Conservation (phyloP, 1,139 yeast genomes). For the Yamadazyma dushanensis region DNA sequence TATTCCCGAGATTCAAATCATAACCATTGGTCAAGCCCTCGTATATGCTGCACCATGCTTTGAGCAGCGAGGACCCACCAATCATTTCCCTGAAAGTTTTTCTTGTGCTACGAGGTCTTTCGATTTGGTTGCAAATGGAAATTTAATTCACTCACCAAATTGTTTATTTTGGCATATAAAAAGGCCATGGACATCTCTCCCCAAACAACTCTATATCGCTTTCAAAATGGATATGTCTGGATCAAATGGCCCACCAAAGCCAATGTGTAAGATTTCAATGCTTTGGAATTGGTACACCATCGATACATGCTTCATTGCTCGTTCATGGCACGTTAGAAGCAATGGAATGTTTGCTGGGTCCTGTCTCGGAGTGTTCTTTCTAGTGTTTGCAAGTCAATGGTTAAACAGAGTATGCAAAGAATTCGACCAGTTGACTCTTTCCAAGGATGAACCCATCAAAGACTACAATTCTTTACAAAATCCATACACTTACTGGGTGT, state of each 20-base stretch:
- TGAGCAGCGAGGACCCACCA: too few species aligned
- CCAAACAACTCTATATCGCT: neutral
- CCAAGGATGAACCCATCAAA: slow-evolving; percentile 4
- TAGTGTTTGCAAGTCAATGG: slow-evolving; percentile 60
- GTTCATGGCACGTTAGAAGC: slow-evolving; percentile 62
- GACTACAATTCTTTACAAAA: slow-evolving; percentile 4
- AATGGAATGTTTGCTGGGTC: slow-evolving; percentile 68
- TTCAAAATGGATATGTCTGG: slow-evolving; percentile 12
- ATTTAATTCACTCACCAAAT: slow-evolving; percentile 6
- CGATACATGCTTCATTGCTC: slow-evolving; percentile 63
- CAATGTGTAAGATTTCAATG: slow-evolving; percentile 38
- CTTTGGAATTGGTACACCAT: slow-evolving; percentile 51
- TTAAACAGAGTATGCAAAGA: slow-evolving; percentile 57
- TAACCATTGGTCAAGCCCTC: too few species aligned
- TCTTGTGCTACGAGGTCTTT: neutral
- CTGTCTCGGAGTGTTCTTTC: slow-evolving; percentile 61
- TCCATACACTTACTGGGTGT: slow-evolving; percentile 32
- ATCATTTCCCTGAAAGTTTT: too few species aligned
- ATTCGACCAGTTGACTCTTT: slow-evolving; percentile 28
- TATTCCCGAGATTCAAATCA: too few species aligned
- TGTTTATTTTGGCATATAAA: neutral
- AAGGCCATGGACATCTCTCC: neutral
- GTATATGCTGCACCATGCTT: too few species aligned
- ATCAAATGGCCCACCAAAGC: slow-evolving; percentile 9
- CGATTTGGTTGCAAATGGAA: slow-evolving; percentile 4